Percentiles rank a stretch among this genome's conserved stretches.
phyloP scores from a whole-genome alignment of 257 asterid genomes.

The Perilla frutescens region DNA sequence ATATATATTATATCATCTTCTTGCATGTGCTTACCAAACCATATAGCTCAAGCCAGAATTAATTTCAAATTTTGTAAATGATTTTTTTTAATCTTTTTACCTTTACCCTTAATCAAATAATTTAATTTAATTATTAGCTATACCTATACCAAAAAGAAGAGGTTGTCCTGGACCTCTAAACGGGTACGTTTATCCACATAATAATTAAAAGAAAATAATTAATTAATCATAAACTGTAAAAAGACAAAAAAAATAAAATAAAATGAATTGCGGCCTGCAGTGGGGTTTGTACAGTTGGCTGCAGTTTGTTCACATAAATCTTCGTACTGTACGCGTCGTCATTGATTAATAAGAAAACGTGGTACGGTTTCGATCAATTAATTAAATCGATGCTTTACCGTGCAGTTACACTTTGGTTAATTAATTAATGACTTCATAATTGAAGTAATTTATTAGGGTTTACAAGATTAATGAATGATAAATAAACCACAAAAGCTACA shows the following conservation, averaged over 20 bases:
- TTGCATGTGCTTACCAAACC: too few relatives aligned
- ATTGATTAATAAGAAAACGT: background rate
- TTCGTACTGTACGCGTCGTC: background rate
- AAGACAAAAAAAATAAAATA: too few relatives aligned
- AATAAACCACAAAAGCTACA: too few relatives aligned
- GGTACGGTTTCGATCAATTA: slow-evolving; percentile 14
- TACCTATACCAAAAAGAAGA: background rate
- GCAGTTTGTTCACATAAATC: background rate
- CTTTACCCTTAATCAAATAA: background rate
- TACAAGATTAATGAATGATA: too few relatives aligned
- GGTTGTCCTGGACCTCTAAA: background rate
- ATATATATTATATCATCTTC: too few relatives aligned
- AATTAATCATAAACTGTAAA: background rate
- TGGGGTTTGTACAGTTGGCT: slow-evolving; percentile 23
- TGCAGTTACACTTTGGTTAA: background rate
- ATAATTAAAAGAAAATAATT: background rate
- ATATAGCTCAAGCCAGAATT: too few relatives aligned
- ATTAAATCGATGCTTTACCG: slow-evolving; percentile 1
- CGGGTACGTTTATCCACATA: background rate
- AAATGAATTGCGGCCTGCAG: background rate
- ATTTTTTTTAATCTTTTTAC: background rate
- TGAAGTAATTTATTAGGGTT: background rate
- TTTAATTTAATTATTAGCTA: background rate
- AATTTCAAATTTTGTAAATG: too few relatives aligned
- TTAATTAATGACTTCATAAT: slow-evolving; percentile 21